Conservation (phyloP, 129 eudicot genomes). For the carrot (Daucus carota) region DH1_v3.0 NC_030381.2:45672501-45673000, state of each 20-base stretch:
- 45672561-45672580: constrained; percentile 14
- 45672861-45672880: not conserved
- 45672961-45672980: not conserved
- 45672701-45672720: constrained; percentile 6
- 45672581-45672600: not conserved
- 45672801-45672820: not conserved
- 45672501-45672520: constrained; percentile 81
- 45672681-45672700: constrained; percentile 10
- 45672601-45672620: constrained; percentile 11
- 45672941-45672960: not conserved
- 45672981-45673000: not conserved
- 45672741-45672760: not conserved
- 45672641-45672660: constrained; percentile 2
- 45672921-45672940: not conserved
- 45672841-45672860: not conserved
- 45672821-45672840: not conserved
- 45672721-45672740: not conserved
- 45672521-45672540: constrained; percentile 91
- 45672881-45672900: not conserved
- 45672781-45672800: not conserved
- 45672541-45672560: constrained; percentile 81
- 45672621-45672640: constrained; percentile 13
- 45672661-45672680: constrained; percentile 8
- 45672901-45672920: not conserved
- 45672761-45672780: not conserved